phyloP scores from a whole-genome alignment of 257 asterid genomes.

The Scutellaria barbata region DNA sequence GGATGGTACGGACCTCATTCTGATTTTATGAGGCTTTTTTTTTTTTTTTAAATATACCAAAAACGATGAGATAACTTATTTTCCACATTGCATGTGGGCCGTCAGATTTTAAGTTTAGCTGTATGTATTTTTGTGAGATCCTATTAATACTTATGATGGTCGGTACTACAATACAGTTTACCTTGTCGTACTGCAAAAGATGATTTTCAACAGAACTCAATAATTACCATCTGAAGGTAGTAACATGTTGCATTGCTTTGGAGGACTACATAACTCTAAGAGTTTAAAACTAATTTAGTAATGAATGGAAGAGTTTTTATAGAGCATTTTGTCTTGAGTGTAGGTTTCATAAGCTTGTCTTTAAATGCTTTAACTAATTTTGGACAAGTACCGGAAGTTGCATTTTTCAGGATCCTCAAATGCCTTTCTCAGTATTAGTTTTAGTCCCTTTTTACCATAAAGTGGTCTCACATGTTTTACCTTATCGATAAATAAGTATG shows the following conservation, averaged over 20 bases:
- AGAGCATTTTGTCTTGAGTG: background rate
- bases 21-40: conserved; percentile 15
- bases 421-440: background rate
- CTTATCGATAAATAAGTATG: background rate
- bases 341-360: background rate
- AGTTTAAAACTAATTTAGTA: background rate
- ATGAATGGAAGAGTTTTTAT: conserved; percentile 1
- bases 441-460: background rate
- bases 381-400: background rate
- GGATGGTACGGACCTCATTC: conserved; percentile 72
- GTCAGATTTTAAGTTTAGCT: conserved; percentile 16
- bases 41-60: background rate
- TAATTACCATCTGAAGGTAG: background rate
- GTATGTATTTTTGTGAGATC: conserved; percentile 3
- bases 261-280: background rate
- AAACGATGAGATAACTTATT: conserved; percentile 13
- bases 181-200: conserved; percentile 15
- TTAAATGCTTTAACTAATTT: background rate
- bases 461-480: background rate
- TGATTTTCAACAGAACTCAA: background rate
- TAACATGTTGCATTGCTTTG: conserved; percentile 2
- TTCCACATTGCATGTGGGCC: conserved; percentile 7
- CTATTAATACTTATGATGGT: background rate
- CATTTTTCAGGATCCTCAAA: too few relatives aligned
- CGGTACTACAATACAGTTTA: background rate